Percentiles rank a stretch among this genome's conserved stretches.
Conservation (phyloP, 495 filamentous ascomycete genomes). For the Trichoderma asperelloides region DNA sequence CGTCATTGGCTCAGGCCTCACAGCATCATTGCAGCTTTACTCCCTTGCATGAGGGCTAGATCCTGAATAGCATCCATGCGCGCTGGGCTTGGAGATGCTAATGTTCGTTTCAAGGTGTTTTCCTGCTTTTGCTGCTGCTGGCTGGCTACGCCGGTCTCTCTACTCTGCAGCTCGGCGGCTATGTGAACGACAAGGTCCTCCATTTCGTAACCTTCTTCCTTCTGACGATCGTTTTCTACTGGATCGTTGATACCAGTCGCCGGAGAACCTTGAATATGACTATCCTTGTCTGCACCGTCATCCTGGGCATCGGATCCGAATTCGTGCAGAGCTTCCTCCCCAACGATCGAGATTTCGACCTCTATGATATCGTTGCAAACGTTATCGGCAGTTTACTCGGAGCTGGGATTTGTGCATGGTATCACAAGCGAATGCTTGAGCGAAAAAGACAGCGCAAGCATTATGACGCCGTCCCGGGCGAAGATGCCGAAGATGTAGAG, state of each 20-base stretch:
- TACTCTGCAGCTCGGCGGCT: constrained; percentile 42
- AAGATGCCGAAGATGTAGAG: constrained; percentile 43
- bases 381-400: constrained; percentile 65
- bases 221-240: constrained; percentile 86
- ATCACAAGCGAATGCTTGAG: constrained; percentile 92
- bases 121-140: constrained; percentile 64
- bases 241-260: constrained; percentile 85
- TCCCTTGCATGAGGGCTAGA: not conserved
- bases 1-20: constrained; percentile 1
- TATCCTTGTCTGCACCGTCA: constrained; percentile 64
- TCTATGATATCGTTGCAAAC: constrained; percentile 81
- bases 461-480: constrained; percentile 52
- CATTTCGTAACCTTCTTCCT: constrained; percentile 86
- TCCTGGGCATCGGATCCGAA: constrained; percentile 75
- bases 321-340: constrained; percentile 72
- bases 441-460: constrained; percentile 66
- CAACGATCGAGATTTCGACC: constrained; percentile 75
- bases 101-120: constrained; percentile 47
- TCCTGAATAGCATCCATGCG: not conserved
- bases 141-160: constrained; percentile 72
- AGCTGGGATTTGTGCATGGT: constrained; percentile 71
- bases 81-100: not conserved
- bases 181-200: constrained; percentile 77
- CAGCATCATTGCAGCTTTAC: not conserved
- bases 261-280: constrained; percentile 78